Evolutionary conservation across 1,284 basidiomycete genomes (phyloP), one percentile per base, ranked within the genome.

Genomic region (Microbotryomycetes sp.): DNA sequence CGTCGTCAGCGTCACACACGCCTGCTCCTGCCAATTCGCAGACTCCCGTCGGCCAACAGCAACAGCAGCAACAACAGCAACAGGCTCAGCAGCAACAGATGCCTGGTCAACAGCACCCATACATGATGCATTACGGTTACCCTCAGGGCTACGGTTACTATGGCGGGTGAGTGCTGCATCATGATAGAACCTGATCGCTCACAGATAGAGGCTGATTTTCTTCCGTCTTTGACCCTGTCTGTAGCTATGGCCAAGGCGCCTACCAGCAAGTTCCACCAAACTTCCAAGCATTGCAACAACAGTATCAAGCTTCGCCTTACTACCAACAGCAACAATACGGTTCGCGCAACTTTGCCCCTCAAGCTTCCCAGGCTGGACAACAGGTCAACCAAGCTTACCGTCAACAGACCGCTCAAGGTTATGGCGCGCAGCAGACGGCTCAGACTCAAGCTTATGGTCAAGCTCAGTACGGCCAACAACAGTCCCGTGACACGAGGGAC

Each of bases 231-330:
- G n/a, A n/a, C n/a, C n/a, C n/a, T n/a, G n/a, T n/a, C n/a, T 42
- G 36, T 19, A 42, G 36, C 9, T 42, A 42, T 42, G 36, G 36
- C 36, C 36, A 42, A 42, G 50, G 50, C 30, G 47, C 47, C 26
- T 67, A 56, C 63, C 63, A 62, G 59, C 66, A 67, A 49, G 61
- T 62, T n/a, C 61, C 62, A 46, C 66, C 66, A 46, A 68, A 68
- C 63, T 68, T 54, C 51, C 30, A 50, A 36, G 66, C 63, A 14
- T 61, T 68, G 30, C 59, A 59, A 47, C 59, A 61, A 49, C 62
- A 56, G 31, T 56, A 59, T 46, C 25, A 52, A 23, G 36, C 36
- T 42, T 42, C 36, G 9, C 36, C 36, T 12, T 42, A 42, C 36
- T 42, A 42, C 19, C 36, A 42, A 19, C 36, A 42, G 19, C 36